Base-by-base conservation (phyloP, 1,284 basidiomycete genomes). In the Fereydounia khargensis region DNA sequence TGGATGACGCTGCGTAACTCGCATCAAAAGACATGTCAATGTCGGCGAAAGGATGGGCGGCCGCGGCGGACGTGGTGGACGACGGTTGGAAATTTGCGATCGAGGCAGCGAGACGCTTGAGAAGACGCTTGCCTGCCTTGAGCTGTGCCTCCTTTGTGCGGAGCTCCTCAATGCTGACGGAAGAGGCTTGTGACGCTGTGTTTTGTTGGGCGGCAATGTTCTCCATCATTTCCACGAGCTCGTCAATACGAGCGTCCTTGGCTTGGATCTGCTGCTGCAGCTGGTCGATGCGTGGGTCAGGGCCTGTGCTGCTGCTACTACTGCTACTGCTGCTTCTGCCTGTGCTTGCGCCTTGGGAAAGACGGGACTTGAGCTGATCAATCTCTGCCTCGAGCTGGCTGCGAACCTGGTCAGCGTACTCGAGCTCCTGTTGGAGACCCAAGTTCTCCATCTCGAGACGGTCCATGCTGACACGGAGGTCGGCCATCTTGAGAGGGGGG, bases 81-180 rank as follows among this genome's bases (percentile, higher is more conserved):
- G 38, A 25, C 17, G 47, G 41, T 14, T 50, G 20, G 40, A 46
- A 37, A 3, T 37, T 11, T 0, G 36, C 18, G 28, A 56, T 40
- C 2, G n/a, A 19, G 1, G 53, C 23, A 6, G 43, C 30, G 0
- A 56, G 23, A 3, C 53, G 27, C 18, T 46, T 35, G 2, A 56
- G 11, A 17, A 56, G 40, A 6, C 53, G 25, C 18, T 42, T 46
- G 3, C 43, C 35, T 0, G 39, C 40, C 30, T 34, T 50, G 13
- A 37, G 4, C 35, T 48, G 34, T 16, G 46, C 46, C 4, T 30
- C 20, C 20, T 20, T 14, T 14, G 21, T 33, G 31, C 9, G 7
- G 9, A 33, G 3, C 16, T 7, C 11, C 16, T 33, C n/a, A n/a
- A n/a, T n/a, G n/a, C n/a, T n/a, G n/a, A n/a, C n/a, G n/a, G n/a